phyloP scores from a whole-genome alignment of 768 basidiomycete species.

The Calocybe cyanea region DNA sequence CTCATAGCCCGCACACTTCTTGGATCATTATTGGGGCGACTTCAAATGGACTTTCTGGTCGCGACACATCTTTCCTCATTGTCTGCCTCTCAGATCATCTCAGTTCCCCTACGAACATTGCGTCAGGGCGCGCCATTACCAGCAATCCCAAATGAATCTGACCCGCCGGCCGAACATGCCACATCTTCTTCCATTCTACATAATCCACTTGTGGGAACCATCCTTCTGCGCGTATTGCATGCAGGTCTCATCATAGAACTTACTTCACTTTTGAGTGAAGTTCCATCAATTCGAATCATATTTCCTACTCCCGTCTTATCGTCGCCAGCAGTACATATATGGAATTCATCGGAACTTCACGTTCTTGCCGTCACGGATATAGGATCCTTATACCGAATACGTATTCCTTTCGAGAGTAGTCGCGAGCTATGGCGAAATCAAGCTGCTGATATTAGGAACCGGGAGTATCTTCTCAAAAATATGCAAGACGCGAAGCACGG shows the following conservation, averaged over 20 bases:
- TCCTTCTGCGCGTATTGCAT: conserved; percentile 74
- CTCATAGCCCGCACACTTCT: background rate
- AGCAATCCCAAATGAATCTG: conserved; percentile 34
- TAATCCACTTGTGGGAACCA: conserved; percentile 53
- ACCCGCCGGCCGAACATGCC: conserved; percentile 69
- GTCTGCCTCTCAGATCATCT: conserved; percentile 47
- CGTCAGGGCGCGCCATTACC: conserved; percentile 52
- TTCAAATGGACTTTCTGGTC: conserved; percentile 41
- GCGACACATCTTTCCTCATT: conserved; percentile 65
- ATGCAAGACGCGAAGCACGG: conserved; percentile 38
- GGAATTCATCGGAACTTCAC: conserved; percentile 54
- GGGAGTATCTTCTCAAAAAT: conserved; percentile 65
- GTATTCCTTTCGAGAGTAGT: conserved; percentile 54
- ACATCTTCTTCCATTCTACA: conserved; percentile 56
- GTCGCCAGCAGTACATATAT: conserved; percentile 61
- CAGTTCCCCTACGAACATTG: conserved; percentile 54
- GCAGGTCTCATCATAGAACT: conserved; percentile 74
- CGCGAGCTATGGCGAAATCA: conserved; percentile 58
- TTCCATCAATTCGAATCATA: conserved; percentile 69
- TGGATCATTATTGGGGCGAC: background rate
- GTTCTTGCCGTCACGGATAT: conserved; percentile 63
- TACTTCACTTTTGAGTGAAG: conserved; percentile 61
- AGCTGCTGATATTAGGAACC: conserved; percentile 51
- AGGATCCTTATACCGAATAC: conserved; percentile 71
- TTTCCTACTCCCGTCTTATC: conserved; percentile 70